Conservation (phyloP, 2,329 filamentous ascomycete genomes). For the Fusarium albidum region DNA sequence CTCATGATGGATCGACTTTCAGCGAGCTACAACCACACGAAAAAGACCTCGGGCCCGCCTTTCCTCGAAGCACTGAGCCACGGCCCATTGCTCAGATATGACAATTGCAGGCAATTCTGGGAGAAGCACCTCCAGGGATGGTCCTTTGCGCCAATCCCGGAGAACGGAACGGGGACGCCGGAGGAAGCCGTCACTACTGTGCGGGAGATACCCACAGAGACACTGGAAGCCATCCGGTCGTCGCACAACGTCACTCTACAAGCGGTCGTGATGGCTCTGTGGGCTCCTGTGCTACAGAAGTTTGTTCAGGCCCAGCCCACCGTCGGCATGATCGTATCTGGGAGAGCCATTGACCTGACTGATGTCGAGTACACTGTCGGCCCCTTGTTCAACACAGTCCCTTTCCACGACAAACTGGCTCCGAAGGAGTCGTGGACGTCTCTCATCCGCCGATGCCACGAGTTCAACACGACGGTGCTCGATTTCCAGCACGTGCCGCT, state of each 20-base stretch:
- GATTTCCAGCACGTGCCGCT: slow-evolving; percentile 78
- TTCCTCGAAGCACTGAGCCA: slow-evolving; percentile 74
- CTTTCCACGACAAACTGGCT: slow-evolving; percentile 65
- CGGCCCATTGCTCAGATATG: slow-evolving; percentile 68
- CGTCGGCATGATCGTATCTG: slow-evolving; percentile 81
- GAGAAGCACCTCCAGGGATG: slow-evolving; percentile 57
- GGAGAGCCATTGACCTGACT: slow-evolving; percentile 74
- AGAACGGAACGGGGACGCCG: slow-evolving; percentile 12
- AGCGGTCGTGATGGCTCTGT: slow-evolving; percentile 78
- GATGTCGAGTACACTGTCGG: slow-evolving; percentile 74
- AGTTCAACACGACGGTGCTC: slow-evolving; percentile 72
- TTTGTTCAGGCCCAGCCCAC: slow-evolving; percentile 57
- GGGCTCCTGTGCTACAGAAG: slow-evolving; percentile 69
- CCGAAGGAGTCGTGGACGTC: slow-evolving; percentile 63
- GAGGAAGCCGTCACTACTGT: slow-evolving; percentile 5
- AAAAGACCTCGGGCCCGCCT: slow-evolving; percentile 50
- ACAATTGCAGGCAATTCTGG: slow-evolving; percentile 70
- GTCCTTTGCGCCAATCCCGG: slow-evolving; percentile 18
- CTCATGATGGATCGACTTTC: slow-evolving; percentile 69
- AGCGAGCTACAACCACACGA: slow-evolving; percentile 26
- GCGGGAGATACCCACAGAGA: slow-evolving; percentile 47
- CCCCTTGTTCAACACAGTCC: slow-evolving; percentile 90
- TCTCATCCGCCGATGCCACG: slow-evolving; percentile 71
- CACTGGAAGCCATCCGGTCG: slow-evolving; percentile 62
- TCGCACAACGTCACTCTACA: slow-evolving; percentile 78